Percentiles rank a stretch among this genome's conserved stretches.
phyloP scores from a whole-genome alignment of 2,329 filamentous ascomycete species.

The Fusarium liriodendri region DNA sequence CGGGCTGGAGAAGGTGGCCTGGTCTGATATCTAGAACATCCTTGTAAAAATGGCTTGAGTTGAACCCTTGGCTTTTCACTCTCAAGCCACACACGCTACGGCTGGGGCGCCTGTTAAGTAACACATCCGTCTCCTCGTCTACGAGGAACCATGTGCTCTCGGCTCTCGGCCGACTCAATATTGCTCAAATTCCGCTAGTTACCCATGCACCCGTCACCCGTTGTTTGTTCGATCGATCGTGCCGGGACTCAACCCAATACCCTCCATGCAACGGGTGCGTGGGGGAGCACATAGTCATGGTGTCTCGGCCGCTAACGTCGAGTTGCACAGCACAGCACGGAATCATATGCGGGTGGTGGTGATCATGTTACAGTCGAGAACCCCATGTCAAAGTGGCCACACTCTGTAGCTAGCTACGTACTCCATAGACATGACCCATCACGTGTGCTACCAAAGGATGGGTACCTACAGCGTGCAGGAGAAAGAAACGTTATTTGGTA shows the following conservation, averaged over 20 bases:
- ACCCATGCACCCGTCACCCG: not conserved
- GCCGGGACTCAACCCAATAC: not conserved
- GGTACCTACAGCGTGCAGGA: not conserved
- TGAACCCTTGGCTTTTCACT: not conserved
- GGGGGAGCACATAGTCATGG: not conserved
- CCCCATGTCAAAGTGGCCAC: not conserved
- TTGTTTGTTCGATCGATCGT: not conserved
- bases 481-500: not conserved
- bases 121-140: not conserved
- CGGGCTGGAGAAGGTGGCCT: slow-evolving; percentile 20
- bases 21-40: slow-evolving; percentile 10
- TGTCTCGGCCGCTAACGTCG: not conserved
- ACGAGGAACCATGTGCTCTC: not conserved
- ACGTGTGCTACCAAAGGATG: not conserved
- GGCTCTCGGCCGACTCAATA: not conserved
- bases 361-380: not conserved
- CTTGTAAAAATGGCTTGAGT: not conserved
- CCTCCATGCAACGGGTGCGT: not conserved
- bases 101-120: not conserved
- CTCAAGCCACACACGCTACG: not conserved
- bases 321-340: not conserved
- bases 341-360: not conserved
- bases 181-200: not conserved
- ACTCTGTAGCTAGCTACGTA: not conserved
- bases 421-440: not conserved